phyloP scores from a whole-genome alignment of 2,329 filamentous ascomycete species.

The Neonectria faginata region DNA sequence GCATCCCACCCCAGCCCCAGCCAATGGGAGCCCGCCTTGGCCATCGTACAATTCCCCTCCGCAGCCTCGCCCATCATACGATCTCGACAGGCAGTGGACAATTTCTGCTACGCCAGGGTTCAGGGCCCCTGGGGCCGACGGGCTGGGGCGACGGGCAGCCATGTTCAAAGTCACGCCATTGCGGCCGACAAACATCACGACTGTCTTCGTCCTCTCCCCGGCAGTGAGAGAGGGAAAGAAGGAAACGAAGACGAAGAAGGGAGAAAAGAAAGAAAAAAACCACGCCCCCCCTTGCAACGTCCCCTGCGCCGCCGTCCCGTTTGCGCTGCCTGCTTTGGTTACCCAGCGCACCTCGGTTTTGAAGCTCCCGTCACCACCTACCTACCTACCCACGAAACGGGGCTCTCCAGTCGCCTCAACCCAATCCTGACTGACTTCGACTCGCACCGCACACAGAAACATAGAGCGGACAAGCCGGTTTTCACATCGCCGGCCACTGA shows the following conservation, averaged over 20 bases:
- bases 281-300: slow-evolving; percentile 1
- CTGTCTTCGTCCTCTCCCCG: slow-evolving; percentile 34
- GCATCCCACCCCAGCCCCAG: slow-evolving; percentile 28
- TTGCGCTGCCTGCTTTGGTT: not conserved
- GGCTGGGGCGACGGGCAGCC: slow-evolving; percentile 36
- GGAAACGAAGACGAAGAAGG: too few relatives aligned
- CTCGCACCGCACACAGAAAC: slow-evolving; percentile 2
- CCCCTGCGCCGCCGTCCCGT: not conserved
- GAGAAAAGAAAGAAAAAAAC: not conserved
- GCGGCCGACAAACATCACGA: slow-evolving; percentile 45
- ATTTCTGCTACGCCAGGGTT: slow-evolving; percentile 46
- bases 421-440: not conserved
- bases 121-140: slow-evolving; percentile 42
- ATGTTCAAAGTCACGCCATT: slow-evolving; percentile 48
- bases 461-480: slow-evolving; percentile 22
- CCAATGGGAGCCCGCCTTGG: slow-evolving; percentile 42
- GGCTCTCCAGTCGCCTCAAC: slow-evolving; percentile 7
- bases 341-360: too few relatives aligned
- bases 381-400: not conserved
- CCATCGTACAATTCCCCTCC: slow-evolving; percentile 50
- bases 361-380: too few relatives aligned
- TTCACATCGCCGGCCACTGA: slow-evolving; percentile 31
- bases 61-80: slow-evolving; percentile 55
- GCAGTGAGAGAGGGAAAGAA: slow-evolving; percentile 27
- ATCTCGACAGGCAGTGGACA: slow-evolving; percentile 46